These are phyloP conservation scores for Leccinum subtestaceum DNA, from an alignment of 768 basidiomycete species.

Conservation along the genomic window DNA sequence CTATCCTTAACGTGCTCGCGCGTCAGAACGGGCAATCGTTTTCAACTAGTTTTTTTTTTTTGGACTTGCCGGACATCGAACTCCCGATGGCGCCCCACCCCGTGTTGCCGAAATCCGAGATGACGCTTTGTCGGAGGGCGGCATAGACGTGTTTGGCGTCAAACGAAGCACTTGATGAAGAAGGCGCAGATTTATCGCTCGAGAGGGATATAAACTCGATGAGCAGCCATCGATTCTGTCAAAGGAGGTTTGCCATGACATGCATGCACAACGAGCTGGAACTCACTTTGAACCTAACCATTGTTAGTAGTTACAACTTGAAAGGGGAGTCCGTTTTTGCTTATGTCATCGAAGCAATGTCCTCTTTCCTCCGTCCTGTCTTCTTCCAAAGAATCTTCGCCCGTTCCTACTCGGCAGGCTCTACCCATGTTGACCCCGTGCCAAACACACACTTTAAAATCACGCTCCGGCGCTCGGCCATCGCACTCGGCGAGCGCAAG, in stretches of 20 bases:
- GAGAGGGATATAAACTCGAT: too few relatives aligned
- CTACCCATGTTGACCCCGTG: background rate
- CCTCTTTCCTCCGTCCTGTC: conserved; percentile 5
- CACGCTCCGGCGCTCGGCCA: conserved; percentile 83
- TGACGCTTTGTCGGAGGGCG: conserved; percentile 66
- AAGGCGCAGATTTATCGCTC: conserved; percentile 5
- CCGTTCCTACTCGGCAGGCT: conserved; percentile 11
- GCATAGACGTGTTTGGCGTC: conserved; percentile 66
- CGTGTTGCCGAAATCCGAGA: conserved; percentile 75
- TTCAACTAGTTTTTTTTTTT: background rate
- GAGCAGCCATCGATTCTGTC: too few relatives aligned
- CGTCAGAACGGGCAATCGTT: background rate
- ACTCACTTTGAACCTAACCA: conserved; percentile 71
- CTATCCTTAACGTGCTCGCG: conserved; percentile 37
- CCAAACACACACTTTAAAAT: conserved; percentile 81
- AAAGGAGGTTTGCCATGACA: too few relatives aligned
- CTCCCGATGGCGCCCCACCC: conserved; percentile 82
- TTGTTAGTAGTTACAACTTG: too few relatives aligned
- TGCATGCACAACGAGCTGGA: background rate
- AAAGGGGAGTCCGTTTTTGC: background rate
- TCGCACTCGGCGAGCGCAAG: conserved; percentile 70
- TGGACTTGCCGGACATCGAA: conserved; percentile 61
- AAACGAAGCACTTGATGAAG: conserved; percentile 21
- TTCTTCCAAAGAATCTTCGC: conserved; percentile 7
- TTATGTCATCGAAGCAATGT: conserved; percentile 21